Conservation (phyloP, 306 rosid genomes). For the Neltuma alba region DNA sequence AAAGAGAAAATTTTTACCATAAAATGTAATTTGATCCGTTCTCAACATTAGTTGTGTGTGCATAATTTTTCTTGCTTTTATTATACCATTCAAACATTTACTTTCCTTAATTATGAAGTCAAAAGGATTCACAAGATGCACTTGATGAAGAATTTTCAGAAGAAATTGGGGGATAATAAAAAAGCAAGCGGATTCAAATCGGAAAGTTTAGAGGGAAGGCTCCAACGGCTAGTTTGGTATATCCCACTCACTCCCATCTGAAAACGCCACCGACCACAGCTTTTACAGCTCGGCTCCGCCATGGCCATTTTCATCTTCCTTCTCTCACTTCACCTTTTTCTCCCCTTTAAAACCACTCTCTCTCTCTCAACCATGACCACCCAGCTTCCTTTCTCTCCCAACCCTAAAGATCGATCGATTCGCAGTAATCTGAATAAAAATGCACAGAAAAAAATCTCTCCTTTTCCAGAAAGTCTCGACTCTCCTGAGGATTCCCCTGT, state of each 20-base stretch:
- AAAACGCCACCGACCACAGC: conserved; percentile 57
- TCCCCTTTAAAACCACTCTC: conserved; percentile 37
- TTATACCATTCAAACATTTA: neutral
- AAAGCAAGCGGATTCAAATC: neutral
- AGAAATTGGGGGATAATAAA: neutral
- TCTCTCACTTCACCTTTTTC: conserved; percentile 39
- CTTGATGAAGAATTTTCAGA: neutral
- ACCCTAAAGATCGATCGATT: neutral
- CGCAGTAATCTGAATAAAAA: conserved; percentile 17
- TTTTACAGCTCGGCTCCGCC: conserved; percentile 61
- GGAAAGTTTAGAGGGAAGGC: conserved; percentile 2
- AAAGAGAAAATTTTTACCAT: no score
- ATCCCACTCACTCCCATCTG: conserved; percentile 16
- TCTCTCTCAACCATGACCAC: conserved; percentile 10
- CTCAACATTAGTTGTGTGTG: no score
- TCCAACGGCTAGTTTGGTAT: conserved; percentile 64
- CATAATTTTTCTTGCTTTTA: no score
- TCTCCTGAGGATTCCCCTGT: conserved; percentile 35
- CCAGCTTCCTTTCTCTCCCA: neutral
- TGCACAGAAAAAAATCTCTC: conserved; percentile 48
- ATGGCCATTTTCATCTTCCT: conserved; percentile 21
- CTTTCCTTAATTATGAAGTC: neutral
- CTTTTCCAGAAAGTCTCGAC: conserved; percentile 47
- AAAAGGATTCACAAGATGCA: neutral
- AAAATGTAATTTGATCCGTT: no score